These are phyloP conservation scores for Trametes polyzona DNA, from an alignment of 1,284 basidiomycete genomes.

Conservation along the genomic window DNA sequence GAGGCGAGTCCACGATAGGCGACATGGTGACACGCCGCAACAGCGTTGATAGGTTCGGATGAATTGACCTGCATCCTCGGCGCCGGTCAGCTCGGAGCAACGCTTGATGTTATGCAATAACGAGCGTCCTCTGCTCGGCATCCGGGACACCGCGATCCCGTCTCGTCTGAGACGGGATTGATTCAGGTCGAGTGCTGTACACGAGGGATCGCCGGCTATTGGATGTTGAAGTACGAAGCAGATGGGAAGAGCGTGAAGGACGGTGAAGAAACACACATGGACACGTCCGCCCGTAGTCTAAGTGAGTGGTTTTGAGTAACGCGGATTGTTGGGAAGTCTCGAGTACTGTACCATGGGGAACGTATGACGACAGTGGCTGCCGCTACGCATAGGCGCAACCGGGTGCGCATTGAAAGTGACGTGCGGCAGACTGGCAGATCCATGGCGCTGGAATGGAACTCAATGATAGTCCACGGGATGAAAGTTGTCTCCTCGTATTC, in stretches of 20 bases:
- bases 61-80: background rate
- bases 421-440: conserved; percentile 5
- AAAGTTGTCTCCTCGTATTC: no score
- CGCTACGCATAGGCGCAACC: background rate
- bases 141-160: background rate
- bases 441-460: background rate
- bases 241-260: background rate
- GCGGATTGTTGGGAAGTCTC: background rate
- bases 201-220: background rate
- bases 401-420: background rate
- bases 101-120: background rate
- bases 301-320: background rate
- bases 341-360: background rate
- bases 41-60: background rate
- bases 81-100: background rate
- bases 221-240: background rate
- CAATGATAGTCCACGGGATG: no score
- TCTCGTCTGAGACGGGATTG: background rate
- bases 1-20: background rate
- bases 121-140: background rate
- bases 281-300: background rate
- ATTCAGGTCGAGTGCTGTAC: background rate
- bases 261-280: background rate
- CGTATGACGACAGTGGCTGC: conserved; percentile 7
- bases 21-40: background rate